These are phyloP conservation scores for Auriscalpium vulgare DNA, from an alignment of 768 basidiomycete genomes.

Conservation along the genomic window DNA sequence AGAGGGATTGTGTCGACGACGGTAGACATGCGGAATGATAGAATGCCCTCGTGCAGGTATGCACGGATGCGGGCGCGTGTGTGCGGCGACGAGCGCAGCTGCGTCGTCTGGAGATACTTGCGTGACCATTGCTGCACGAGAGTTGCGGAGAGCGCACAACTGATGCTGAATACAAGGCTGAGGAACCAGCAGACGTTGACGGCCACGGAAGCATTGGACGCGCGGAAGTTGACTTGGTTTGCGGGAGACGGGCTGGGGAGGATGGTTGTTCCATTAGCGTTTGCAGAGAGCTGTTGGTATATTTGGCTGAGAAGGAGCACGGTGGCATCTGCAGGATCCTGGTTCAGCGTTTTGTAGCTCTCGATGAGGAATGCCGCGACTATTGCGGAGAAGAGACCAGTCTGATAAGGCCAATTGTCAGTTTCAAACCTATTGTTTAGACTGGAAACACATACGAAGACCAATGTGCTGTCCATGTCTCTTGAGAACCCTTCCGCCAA, in stretches of 20 bases:
- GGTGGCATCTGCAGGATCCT: not conserved
- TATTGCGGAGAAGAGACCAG: slow-evolving; percentile 13
- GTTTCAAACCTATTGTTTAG: not conserved
- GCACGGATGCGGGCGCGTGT: slow-evolving; percentile 9
- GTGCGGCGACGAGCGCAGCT: slow-evolving; percentile 4
- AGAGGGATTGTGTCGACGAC: slow-evolving; percentile 1
- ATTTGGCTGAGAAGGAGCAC: not conserved
- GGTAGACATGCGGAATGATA: not conserved
- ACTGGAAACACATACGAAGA: slow-evolving; percentile 8
- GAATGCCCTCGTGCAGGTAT: slow-evolving; percentile 6
- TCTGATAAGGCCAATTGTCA: slow-evolving; percentile 1
- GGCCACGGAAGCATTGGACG: not conserved
- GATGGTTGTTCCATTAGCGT: not conserved
- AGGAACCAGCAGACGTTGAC: slow-evolving; percentile 14
- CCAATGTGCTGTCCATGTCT: slow-evolving; percentile 14
- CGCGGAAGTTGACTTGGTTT: not conserved
- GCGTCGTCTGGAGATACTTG: slow-evolving; percentile 6
- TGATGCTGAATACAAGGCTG: slow-evolving; percentile 8
- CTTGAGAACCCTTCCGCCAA: slow-evolving; percentile 5
- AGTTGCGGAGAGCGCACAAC: slow-evolving; percentile 9
- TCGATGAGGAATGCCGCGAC: slow-evolving; percentile 9
- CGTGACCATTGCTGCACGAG: slow-evolving; percentile 15
- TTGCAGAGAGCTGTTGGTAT: not conserved
- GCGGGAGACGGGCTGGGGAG: not conserved
- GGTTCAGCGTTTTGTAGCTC: slow-evolving; percentile 6